Evolutionary conservation across 2,329 filamentous ascomycete species (phyloP), one percentile per base, ranked within the genome.

Genomic region (Colletotrichum tamarilloi): DNA sequence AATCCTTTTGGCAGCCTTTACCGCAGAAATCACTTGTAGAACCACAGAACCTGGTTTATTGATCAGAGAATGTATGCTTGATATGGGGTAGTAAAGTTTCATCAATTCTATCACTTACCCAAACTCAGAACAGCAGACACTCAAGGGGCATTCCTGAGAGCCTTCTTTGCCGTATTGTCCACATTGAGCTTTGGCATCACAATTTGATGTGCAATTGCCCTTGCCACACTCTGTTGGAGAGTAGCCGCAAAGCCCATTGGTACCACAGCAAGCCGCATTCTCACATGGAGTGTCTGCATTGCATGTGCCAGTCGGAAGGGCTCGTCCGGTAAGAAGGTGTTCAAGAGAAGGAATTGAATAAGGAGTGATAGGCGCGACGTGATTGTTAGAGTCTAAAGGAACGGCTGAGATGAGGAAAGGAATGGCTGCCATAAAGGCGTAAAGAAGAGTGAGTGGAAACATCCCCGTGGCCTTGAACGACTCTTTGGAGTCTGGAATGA

Each of bases 121-220:
- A 32, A 73, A 80, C 49, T 77, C 2, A 22, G 74, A 76, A 67
- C 80, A 82, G 68, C 81, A 82, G 7, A 78, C 78, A 57, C 78
- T 77, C 1, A 82, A 62, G 5, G 80, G 79, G 64, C 81, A 83
- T 1, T 32, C 76, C 59, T 73, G 72, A 3, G 69, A 67, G 1
- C 69, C 68, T 0, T 62, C 46, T 1, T 55, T 57, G 14, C 77
- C 78, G 67, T 80, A 78, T 26, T 80, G 71, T 22, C 82, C 82
- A 49, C 82, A 84, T 53, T 80, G 77, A 3, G 81, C 81, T n/a
- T 75, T 79, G n/a, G 82, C 81, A 75, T 83, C 75, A 66, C 82
- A 84, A 66, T 83, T 81, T 11, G 79, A 77, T 1, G 75, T 75
- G 65, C 79, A 81, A 16, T 70, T 60, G 12, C 6, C 65, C 2